Evolutionary conservation across 2,329 filamentous ascomycete species (phyloP), one percentile per base, ranked within the genome.

Genomic region (Hypoxylon sp.): DNA sequence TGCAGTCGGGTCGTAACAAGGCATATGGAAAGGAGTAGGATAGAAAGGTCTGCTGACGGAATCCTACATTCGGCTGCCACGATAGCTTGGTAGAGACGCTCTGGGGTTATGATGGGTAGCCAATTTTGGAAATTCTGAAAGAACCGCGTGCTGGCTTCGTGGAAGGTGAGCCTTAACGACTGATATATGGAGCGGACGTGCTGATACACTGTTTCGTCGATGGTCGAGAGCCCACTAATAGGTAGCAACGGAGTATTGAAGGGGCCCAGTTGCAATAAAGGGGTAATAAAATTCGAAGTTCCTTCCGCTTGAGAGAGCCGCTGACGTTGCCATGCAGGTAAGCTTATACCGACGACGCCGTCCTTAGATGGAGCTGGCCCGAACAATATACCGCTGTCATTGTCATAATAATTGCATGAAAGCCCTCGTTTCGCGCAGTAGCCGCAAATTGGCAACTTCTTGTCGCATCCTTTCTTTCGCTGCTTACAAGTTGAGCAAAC

Each of bases 361-460:
- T 44, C 6, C 40, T 44, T 44, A 10, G 40, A 44, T 20, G 40
- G 17, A 44, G 40, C 7, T 10, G 40, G n/a, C 7, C 40, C 40
- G n/a, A 44, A 10, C n/a, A 42, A 20, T 8, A 44, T 20, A 20
- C 17, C n/a, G 7, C 5, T 44, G n/a, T 20, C 40, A 44, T 44
- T 44, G 14, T 44, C 40, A 20, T 44, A 8, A 20, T 44, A 44
- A 20, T n/a, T 44, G 40, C 40, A 44, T 10, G n/a, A 7, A 6
- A 44, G 40, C 3, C 40, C 40, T 44, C 40, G n/a, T 44, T 44
- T 44, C 40, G 40, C 40, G 10, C 40, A 44, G 17, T 44, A 44
- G 17, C 40, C n/a, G n/a, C 40, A 44, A 44, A 44, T 20, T 44
- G 40, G 40, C n/a, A 44, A 44, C 14, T 44, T 44, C 40, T 44